A percentile compares a stretch with the other conserved stretches of the same genome.
Conservation (phyloP, 2,329 filamentous ascomycete species). For the Colletotrichum sp. region DNA sequence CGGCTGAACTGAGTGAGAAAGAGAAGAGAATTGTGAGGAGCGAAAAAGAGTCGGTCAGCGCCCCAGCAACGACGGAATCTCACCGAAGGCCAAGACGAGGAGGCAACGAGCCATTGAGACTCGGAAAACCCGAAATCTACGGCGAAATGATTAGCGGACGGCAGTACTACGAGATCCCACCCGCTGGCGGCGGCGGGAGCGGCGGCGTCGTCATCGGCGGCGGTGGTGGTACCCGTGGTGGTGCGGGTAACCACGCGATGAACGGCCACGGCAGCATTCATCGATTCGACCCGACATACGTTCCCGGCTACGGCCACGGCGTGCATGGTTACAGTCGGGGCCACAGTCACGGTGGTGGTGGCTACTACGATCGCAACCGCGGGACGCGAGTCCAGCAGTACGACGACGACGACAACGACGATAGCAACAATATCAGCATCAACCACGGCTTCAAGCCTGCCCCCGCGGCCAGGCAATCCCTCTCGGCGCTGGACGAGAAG, state of each 20-base stretch:
- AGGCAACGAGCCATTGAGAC: background rate
- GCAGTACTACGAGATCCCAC: slow-evolving; percentile 13
- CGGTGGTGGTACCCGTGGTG: background rate
- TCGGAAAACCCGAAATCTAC: background rate
- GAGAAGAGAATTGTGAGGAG: background rate
- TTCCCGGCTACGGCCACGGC: background rate
- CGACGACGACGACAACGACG: background rate
- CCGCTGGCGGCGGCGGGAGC: background rate
- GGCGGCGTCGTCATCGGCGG: background rate
- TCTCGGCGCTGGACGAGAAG: slow-evolving; percentile 24
- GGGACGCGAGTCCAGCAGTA: background rate
- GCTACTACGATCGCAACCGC: background rate
- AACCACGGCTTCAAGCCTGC: background rate
- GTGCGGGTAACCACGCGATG: background rate
- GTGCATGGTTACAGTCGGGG: background rate
- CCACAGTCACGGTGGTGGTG: background rate
- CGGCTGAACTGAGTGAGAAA: background rate
- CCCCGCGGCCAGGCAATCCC: slow-evolving; percentile 15
- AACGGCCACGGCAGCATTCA: background rate
- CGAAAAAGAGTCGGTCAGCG: background rate
- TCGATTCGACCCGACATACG: slow-evolving; percentile 15
- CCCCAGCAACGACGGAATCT: background rate
- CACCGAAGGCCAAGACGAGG: background rate
- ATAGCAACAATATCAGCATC: background rate
- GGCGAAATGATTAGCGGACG: slow-evolving; percentile 6